Evolutionary conservation across 306 rosid species (phyloP).

Genomic region (Dalbergia cochinchinensis): DNA sequence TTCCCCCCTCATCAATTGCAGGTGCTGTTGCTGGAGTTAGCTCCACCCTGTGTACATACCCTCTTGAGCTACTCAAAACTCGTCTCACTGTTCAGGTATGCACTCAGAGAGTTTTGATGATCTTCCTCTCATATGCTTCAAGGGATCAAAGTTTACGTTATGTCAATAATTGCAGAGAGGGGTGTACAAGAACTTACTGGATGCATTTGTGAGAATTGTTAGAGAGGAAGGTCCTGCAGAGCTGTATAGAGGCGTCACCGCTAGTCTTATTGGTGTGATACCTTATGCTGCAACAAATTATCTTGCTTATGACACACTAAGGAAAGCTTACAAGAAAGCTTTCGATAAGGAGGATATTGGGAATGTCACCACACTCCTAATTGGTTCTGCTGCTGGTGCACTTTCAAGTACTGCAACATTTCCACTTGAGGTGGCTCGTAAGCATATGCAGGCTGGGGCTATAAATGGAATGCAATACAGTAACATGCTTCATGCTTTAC

Average conservation of each 20-base stretch:
- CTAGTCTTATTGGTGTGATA: slow-evolving; percentile 81
- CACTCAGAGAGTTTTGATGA: not conserved
- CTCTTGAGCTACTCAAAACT: slow-evolving; percentile 81
- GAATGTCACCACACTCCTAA: slow-evolving; percentile 67
- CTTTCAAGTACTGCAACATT: slow-evolving; percentile 80
- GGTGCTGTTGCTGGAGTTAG: slow-evolving; percentile 88
- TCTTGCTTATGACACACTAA: slow-evolving; percentile 74
- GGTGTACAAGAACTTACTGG: slow-evolving; percentile 62
- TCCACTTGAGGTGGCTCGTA: slow-evolving; percentile 87
- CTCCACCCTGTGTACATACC: slow-evolving; percentile 80
- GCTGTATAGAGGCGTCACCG: slow-evolving; percentile 80
- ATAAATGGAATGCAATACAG: slow-evolving; percentile 71
- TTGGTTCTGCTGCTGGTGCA: slow-evolving; percentile 82
- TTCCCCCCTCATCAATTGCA: slow-evolving; percentile 73
- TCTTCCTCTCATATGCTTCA: slow-evolving; percentile 1
- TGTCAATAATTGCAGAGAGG: slow-evolving; percentile 66
- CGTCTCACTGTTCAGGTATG: slow-evolving; percentile 73
- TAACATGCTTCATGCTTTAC: slow-evolving; percentile 75
- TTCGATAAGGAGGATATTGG: slow-evolving; percentile 68
- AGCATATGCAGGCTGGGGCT: slow-evolving; percentile 91
- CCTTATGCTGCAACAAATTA: slow-evolving; percentile 86
- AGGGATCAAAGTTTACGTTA: not conserved
- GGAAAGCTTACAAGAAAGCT: slow-evolving; percentile 60
- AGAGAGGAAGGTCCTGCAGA: slow-evolving; percentile 79
- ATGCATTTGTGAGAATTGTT: slow-evolving; percentile 64